Evolutionary conservation across 305 asterid species (phyloP).

Genomic region (Solanum aculeatissimum): DNA sequence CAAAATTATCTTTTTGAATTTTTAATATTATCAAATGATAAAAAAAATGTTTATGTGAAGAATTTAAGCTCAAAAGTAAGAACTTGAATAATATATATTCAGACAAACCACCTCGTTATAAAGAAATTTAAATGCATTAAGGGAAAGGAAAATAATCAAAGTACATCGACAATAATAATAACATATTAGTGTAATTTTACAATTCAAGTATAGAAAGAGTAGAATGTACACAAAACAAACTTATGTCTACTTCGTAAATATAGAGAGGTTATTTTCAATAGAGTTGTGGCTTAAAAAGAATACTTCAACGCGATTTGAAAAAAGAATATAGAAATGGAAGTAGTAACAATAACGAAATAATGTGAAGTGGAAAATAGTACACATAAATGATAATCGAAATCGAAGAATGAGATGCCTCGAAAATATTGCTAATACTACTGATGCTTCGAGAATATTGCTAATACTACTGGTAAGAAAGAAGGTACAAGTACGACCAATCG

Average conservation of each 20-base stretch:
- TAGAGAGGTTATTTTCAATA: neutral
- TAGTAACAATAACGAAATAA: too few species aligned
- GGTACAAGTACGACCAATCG: neutral
- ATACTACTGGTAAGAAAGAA: neutral
- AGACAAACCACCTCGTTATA: neutral
- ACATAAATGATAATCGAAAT: too few species aligned
- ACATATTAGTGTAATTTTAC: neutral
- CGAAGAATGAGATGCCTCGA: too few species aligned
- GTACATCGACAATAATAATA: neutral
- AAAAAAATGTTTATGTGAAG: neutral
- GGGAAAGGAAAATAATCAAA: neutral
- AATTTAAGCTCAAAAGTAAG: neutral
- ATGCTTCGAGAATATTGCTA: neutral
- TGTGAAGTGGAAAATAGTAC: neutral
- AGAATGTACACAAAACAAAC: neutral
- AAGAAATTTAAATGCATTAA: neutral
- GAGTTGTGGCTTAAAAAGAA: too few species aligned
- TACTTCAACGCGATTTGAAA: too few species aligned
- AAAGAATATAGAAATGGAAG: too few species aligned
- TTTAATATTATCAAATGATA: neutral
- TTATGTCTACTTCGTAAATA: neutral
- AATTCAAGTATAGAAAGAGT: neutral
- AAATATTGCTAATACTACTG: neutral
- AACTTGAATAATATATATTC: neutral
- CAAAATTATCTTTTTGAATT: neutral